Conservation (phyloP, 768 basidiomycete species). For the Collybia sordida region DNA sequence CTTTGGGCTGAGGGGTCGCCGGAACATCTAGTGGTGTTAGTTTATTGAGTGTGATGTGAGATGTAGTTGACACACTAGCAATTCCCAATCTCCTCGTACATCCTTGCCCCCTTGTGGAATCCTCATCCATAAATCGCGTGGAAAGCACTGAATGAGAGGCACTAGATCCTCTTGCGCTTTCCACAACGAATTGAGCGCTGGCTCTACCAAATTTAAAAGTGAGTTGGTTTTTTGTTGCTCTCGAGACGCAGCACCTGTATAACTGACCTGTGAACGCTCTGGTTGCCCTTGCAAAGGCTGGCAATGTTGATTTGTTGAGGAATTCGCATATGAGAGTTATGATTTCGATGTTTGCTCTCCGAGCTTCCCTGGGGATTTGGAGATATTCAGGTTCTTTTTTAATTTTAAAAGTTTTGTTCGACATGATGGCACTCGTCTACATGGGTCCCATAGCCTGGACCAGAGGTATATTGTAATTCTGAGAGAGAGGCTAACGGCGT, state of each 20-base stretch:
- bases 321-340: too few relatives aligned
- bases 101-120: too few relatives aligned
- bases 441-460: too few relatives aligned
- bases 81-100: too few relatives aligned
- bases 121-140: background rate
- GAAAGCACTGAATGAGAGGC: background rate
- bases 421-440: too few relatives aligned
- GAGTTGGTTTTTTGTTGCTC: background rate
- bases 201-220: background rate
- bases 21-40: background rate
- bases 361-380: too few relatives aligned
- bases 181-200: background rate
- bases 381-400: too few relatives aligned
- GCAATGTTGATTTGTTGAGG: background rate
- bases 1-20: background rate
- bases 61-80: background rate
- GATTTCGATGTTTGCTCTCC: too few relatives aligned
- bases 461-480: too few relatives aligned
- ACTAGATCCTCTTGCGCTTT: background rate
- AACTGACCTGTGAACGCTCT: constrained; percentile 5
- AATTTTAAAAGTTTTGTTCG: too few relatives aligned
- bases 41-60: background rate
- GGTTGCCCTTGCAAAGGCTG: constrained; percentile 2
- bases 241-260: too few relatives aligned
- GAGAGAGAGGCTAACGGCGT: too few relatives aligned